A percentile compares a stretch with the other conserved stretches of the same genome.
Conservation (phyloP, 306 rosid genomes). For the Rubus idaeus region DNA sequence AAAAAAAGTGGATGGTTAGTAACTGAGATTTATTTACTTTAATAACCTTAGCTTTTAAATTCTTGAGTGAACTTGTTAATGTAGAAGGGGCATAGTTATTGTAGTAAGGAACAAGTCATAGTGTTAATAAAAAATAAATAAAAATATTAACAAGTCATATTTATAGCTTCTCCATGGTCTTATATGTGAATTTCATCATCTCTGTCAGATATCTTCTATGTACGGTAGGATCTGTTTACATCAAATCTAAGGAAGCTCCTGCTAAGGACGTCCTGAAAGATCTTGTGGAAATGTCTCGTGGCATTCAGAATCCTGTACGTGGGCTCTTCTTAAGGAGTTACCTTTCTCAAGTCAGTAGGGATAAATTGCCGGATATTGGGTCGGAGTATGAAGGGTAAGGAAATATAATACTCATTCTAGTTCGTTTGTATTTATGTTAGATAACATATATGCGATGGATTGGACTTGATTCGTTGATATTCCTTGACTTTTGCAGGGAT, state of each 20-base stretch:
- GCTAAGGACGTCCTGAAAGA: slow-evolving; percentile 61
- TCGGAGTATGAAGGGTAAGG: slow-evolving; percentile 67
- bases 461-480: slow-evolving; percentile 3
- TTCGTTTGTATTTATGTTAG: neutral
- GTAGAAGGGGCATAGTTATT: neutral
- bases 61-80: neutral
- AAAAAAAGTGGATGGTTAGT: neutral
- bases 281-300: slow-evolving; percentile 66
- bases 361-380: slow-evolving; percentile 60
- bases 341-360: slow-evolving; percentile 68
- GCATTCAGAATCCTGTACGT: slow-evolving; percentile 60
- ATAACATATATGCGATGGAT: neutral
- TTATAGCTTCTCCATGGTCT: neutral
- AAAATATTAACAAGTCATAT: neutral
- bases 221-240: slow-evolving; percentile 62
- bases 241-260: slow-evolving; percentile 66
- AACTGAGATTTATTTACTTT: neutral
- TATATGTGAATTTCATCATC: neutral
- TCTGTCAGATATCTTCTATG: slow-evolving; percentile 50
- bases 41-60: no score
- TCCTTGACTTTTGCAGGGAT: slow-evolving; percentile 38
- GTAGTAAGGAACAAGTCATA: neutral
- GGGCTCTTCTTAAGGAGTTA: slow-evolving; percentile 63
- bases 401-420: slow-evolving; percentile 4
- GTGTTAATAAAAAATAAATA: no score